These are phyloP conservation scores for Hymenoscyphus fraxineus DNA, from an alignment of 2,329 filamentous ascomycete species.

Conservation along the genomic window DNA sequence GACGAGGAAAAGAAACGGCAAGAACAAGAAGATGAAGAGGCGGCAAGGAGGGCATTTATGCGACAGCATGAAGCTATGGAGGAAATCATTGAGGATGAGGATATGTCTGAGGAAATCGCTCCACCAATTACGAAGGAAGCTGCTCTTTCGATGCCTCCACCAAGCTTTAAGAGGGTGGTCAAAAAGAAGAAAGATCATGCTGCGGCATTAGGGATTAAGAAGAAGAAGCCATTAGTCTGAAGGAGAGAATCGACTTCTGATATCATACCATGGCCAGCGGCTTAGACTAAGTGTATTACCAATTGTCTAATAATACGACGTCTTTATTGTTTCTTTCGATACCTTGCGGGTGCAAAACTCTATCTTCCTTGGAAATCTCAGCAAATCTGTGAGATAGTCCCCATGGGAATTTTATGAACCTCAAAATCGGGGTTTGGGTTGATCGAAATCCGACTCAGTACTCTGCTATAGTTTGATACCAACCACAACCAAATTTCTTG, in stretches of 20 bases:
- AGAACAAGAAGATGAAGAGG: slow-evolving; percentile 80
- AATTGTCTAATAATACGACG: background rate
- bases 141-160: slow-evolving; percentile 47
- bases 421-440: no score
- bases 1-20: slow-evolving; percentile 61
- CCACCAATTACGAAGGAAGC: slow-evolving; percentile 37
- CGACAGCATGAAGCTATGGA: slow-evolving; percentile 33
- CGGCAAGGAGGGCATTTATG: slow-evolving; percentile 72
- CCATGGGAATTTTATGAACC: no score
- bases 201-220: slow-evolving; percentile 79
- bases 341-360: background rate
- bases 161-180: slow-evolving; percentile 68
- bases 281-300: background rate
- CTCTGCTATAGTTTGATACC: slow-evolving; percentile 62
- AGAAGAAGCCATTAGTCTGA: slow-evolving; percentile 62
- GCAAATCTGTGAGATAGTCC: no score
- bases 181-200: slow-evolving; percentile 86
- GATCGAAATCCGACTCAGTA: background rate
- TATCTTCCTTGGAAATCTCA: no score
- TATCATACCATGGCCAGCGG: background rate
- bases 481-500: slow-evolving; percentile 88
- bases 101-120: slow-evolving; percentile 30
- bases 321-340: background rate
- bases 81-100: slow-evolving; percentile 35
- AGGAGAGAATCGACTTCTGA: background rate